phyloP scores from a whole-genome alignment of 225 moss, liverwort and hornwort species.

The Physcomitrium patens region DNA sequence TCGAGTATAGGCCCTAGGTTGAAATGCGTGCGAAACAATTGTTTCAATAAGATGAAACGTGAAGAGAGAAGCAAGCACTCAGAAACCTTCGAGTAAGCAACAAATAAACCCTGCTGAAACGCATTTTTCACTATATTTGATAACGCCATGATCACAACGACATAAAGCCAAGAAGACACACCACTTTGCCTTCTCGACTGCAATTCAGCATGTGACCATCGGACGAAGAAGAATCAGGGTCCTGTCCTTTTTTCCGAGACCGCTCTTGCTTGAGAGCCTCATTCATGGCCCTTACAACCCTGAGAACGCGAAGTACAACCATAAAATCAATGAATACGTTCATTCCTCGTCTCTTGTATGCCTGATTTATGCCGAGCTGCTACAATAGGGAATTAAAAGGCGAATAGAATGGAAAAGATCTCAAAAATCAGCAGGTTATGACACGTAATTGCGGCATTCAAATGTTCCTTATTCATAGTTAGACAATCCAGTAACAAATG shows the following conservation, averaged over 20 bases:
- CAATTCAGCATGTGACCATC: conserved; percentile 33
- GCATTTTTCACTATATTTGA: neutral
- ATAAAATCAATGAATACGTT: conserved; percentile 11
- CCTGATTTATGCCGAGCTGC: neutral
- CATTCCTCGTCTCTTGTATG: neutral
- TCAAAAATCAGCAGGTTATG: neutral
- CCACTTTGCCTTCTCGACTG: conserved; percentile 35
- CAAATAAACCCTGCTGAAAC: conserved; percentile 14
- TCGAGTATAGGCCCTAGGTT: neutral
- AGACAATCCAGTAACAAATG: conserved; percentile 19
- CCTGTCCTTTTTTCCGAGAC: conserved; percentile 53
- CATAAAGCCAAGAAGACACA: conserved; percentile 12
- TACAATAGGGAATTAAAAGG: neutral
- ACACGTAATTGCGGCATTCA: conserved; percentile 20
- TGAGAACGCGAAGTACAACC: conserved; percentile 26
- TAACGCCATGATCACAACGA: neutral
- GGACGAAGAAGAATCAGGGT: conserved; percentile 33
- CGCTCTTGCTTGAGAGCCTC: conserved; percentile 80
- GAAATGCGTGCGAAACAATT: neutral
- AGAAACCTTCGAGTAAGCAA: conserved; percentile 1
- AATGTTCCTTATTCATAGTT: conserved; percentile 17
- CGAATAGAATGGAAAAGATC: neutral
- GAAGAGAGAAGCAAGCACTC: neutral
- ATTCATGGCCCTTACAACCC: conserved; percentile 77
- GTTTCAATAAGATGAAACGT: conserved; percentile 1